Evolutionary conservation across 495 filamentous ascomycete genomes (phyloP).

Genomic region (Podospora anserina): DNA sequence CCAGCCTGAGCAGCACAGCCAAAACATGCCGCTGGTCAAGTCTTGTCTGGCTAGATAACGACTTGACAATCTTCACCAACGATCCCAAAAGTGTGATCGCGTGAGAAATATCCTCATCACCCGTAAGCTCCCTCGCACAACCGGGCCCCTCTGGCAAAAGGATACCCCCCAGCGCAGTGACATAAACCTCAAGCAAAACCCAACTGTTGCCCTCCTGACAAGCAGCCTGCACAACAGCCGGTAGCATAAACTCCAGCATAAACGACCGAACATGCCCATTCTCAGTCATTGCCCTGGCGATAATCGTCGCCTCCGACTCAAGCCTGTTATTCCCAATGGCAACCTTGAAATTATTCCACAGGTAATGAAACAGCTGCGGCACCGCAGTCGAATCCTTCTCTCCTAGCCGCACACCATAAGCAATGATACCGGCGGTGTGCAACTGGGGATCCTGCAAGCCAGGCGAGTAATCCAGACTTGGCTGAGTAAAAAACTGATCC

Average conservation of each 20-base stretch:
- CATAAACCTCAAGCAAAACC: slow-evolving; percentile 42
- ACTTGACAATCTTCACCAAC: slow-evolving; percentile 18
- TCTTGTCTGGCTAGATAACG: not conserved
- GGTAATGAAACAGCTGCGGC: slow-evolving; percentile 48
- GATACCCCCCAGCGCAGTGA: slow-evolving; percentile 28
- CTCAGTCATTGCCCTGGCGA: slow-evolving; percentile 39
- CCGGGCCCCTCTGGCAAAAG: slow-evolving; percentile 25
- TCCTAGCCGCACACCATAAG: slow-evolving; percentile 46
- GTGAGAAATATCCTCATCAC: slow-evolving; percentile 24
- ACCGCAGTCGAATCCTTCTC: slow-evolving; percentile 41
- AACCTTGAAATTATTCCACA: slow-evolving; percentile 50
- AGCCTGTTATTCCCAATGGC: slow-evolving; percentile 43
- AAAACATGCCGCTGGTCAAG: slow-evolving; percentile 20
- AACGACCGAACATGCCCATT: slow-evolving; percentile 42
- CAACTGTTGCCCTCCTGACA: slow-evolving; percentile 25
- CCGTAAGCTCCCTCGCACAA: slow-evolving; percentile 26
- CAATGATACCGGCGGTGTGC: slow-evolving; percentile 46
- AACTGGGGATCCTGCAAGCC: slow-evolving; percentile 48
- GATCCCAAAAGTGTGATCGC: slow-evolving; percentile 20
- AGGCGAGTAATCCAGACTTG: slow-evolving; percentile 48
- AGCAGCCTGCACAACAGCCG: slow-evolving; percentile 37
- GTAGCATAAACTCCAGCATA: slow-evolving; percentile 43
- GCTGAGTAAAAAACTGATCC: slow-evolving; percentile 47
- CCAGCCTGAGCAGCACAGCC: slow-evolving; percentile 14
- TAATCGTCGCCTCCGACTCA: slow-evolving; percentile 36